Conservation (phyloP, 192 early-diverging fungal genomes). For the Dimargaris cristalligena region DNA sequence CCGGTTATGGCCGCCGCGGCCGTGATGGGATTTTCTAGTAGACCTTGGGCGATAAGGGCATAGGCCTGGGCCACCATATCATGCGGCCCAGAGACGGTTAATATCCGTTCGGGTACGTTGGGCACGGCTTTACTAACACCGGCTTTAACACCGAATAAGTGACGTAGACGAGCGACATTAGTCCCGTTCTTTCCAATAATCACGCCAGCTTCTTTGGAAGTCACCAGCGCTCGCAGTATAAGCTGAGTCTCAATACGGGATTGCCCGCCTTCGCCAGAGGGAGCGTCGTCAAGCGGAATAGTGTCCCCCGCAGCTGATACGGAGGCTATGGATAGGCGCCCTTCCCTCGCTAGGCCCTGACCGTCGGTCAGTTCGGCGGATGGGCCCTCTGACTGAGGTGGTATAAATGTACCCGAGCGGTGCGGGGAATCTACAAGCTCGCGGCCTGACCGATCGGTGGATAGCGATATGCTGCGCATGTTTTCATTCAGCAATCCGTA, state of each 20-base stretch:
- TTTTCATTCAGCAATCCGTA: too few species aligned
- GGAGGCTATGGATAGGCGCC: too few species aligned
- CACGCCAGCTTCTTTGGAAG: slow-evolving; percentile 87
- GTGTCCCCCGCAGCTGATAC: too few species aligned
- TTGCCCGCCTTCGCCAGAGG: too few species aligned
- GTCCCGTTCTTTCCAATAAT: slow-evolving; percentile 78
- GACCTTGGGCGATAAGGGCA: slow-evolving; percentile 59
- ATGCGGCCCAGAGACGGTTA: slow-evolving; percentile 55
- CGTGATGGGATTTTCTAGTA: slow-evolving; percentile 57
- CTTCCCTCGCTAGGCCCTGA: too few species aligned
- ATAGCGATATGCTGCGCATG: too few species aligned
- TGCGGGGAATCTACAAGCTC: too few species aligned
- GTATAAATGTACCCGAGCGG: too few species aligned
- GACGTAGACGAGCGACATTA: slow-evolving; percentile 79
- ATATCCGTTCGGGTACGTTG: slow-evolving; percentile 71
- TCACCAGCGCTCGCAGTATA: slow-evolving; percentile 75
- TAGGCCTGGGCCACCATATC: slow-evolving; percentile 67
- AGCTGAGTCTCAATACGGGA: slow-evolving; percentile 32
- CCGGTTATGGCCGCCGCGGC: slow-evolving; percentile 17
- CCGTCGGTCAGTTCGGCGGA: too few species aligned
- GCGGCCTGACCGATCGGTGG: too few species aligned
- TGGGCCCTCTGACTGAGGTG: too few species aligned
- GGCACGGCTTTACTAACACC: slow-evolving; percentile 82
- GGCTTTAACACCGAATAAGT: slow-evolving; percentile 69
- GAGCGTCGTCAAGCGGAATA: too few species aligned